phyloP scores from a whole-genome alignment of 2,329 filamentous ascomycete genomes.

The Xylariomycetidae sp. region DNA sequence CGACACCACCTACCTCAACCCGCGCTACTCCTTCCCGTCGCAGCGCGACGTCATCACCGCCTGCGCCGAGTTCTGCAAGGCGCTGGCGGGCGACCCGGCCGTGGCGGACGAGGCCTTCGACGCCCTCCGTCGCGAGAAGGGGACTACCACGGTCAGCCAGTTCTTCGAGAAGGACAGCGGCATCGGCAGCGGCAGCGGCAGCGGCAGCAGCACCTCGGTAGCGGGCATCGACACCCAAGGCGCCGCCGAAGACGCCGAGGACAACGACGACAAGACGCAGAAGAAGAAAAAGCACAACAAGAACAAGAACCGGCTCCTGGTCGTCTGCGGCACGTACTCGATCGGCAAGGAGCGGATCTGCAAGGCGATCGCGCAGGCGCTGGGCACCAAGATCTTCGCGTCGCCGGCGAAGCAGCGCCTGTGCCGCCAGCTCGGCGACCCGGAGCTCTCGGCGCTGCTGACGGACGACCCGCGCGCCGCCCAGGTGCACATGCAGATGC shows the following conservation, averaged over 20 bases:
- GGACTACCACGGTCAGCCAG: slow-evolving; percentile 42
- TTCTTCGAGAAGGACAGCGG: slow-evolving; percentile 41
- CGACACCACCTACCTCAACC: slow-evolving; percentile 94
- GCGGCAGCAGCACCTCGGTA: slow-evolving; percentile 19
- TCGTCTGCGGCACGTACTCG: slow-evolving; percentile 93
- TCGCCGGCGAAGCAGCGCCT: slow-evolving; percentile 77
- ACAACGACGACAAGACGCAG: slow-evolving; percentile 16
- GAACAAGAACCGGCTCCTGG: slow-evolving; percentile 64
- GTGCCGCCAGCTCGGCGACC: slow-evolving; percentile 77
- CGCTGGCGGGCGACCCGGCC: slow-evolving; percentile 59
- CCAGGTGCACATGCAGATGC: slow-evolving; percentile 95
- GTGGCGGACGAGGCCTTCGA: slow-evolving; percentile 43
- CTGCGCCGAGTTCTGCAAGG: slow-evolving; percentile 83
- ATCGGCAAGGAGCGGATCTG: slow-evolving; percentile 98
- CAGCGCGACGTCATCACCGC: slow-evolving; percentile 83
- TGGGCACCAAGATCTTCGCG: slow-evolving; percentile 85
- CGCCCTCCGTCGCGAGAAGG: slow-evolving; percentile 34
- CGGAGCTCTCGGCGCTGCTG: slow-evolving; percentile 69
- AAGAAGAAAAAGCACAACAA: slow-evolving; percentile 1
- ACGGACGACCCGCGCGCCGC: slow-evolving; percentile 77
- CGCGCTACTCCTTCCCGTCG: slow-evolving; percentile 87
- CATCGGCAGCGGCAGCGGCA: slow-evolving; percentile 8
- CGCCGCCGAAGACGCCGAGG: slow-evolving; percentile 21
- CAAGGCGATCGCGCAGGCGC: slow-evolving; percentile 79
- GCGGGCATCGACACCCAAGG: too few relatives aligned